Conservation (phyloP, 2,329 filamentous ascomycete species). For the Neopestalotiopsis sp. region DNA sequence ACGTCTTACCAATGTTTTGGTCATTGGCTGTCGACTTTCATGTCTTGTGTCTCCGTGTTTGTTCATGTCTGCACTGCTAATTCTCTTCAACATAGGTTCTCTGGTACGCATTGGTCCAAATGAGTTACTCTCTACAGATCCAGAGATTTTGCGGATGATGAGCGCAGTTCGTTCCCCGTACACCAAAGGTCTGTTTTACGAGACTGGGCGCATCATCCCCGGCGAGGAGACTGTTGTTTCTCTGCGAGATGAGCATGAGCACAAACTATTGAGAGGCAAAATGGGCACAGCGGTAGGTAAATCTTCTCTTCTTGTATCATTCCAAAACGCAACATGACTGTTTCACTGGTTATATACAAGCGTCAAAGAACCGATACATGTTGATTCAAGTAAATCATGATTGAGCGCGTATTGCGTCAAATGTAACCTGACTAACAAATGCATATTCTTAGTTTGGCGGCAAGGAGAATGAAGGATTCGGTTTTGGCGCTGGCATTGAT, state of each 20-base stretch:
- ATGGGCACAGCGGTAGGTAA: conserved; percentile 47
- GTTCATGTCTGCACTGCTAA: neutral
- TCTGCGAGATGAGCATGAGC: conserved; percentile 38
- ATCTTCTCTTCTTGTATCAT: neutral
- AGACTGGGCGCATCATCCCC: conserved; percentile 41
- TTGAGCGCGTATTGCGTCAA: neutral
- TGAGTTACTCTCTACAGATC: conserved; percentile 30
- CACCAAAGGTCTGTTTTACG: conserved; percentile 42
- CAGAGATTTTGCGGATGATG: conserved; percentile 32
- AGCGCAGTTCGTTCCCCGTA: conserved; percentile 42
- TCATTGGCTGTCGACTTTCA: neutral
- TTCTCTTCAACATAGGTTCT: conserved; percentile 21
- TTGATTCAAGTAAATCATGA: too few relatives aligned
- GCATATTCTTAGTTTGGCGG: conserved; percentile 49
- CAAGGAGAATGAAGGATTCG: conserved; percentile 51
- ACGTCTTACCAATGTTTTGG: neutral
- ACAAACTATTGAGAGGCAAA: conserved; percentile 45
- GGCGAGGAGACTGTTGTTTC: conserved; percentile 42
- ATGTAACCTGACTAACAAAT: neutral
- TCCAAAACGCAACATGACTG: neutral
- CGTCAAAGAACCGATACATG: too few relatives aligned
- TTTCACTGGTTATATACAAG: too few relatives aligned
- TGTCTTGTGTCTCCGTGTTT: neutral
- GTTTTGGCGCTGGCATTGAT: conserved; percentile 46
- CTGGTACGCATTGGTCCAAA: conserved; percentile 33